Evolutionary conservation across 2,329 filamentous ascomycete genomes (phyloP), one percentile per base, ranked within the genome.

Genomic region (Colletotrichum spaethianum): DNA sequence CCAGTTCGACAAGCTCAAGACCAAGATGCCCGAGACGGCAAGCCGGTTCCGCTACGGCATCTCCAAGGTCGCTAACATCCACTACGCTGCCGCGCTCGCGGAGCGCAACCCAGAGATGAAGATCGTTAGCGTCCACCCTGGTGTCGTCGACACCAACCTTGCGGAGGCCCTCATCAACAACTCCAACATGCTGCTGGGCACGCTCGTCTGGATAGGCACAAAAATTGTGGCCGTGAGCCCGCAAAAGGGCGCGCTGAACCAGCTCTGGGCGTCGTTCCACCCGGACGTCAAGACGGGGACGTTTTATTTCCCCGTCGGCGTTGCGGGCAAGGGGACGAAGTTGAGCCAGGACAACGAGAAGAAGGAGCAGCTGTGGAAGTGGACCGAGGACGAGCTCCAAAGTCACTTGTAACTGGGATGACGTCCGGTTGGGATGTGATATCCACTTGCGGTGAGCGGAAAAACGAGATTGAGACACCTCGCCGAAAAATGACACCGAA

Each of bases 161-260:
- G 60, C 44, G 18, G 52, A 46, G 12, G 38, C 59, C 23, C 38
- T 72, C 53, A 53, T 63, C 52, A 98, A 98, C 80, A 97, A 94
- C 89, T 98, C 95, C 48, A 95, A 98, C 91, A 98, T 98, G 94
- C 98, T 98, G 86, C 95, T 98, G 75, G 96, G 96, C 80, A 98
- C 98, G 78, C 96, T 98, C 82, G 95, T 98, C 92, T 98, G 98
- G 83, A 96, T 94, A 89, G 97, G 96, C 85, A 98, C 76, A 42
- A 74, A 74, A 12, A 28, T 69, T 28, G 44, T 42, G 31, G 66
- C 78, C 72, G 72, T 80, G 67, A 75, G 77, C 8, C 60, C 75
- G 6, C 76, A 79, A 1, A 72, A 70, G 59, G 70, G 70, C 4
- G 70, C 70, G 12, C 53, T 72, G 38, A 80, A 79, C 57, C 78